phyloP scores from a whole-genome alignment of 345 rosid genomes.

The Toxicodendron radicans region DNA sequence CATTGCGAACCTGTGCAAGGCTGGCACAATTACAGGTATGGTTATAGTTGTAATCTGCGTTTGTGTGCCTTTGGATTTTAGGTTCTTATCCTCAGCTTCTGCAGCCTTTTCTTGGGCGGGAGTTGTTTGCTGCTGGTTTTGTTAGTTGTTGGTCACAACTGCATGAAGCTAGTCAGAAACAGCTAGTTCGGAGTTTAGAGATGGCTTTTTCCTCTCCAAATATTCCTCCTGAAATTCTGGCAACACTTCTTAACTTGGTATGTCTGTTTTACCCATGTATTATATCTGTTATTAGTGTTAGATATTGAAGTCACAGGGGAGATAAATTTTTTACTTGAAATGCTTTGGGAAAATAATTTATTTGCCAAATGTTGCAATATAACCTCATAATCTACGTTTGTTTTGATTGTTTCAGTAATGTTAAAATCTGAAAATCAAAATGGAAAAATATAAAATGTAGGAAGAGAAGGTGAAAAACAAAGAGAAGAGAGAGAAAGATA shows the following conservation, averaged over 20 bases:
- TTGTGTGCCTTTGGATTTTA: slow-evolving; percentile 16
- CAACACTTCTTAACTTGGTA: slow-evolving; percentile 94
- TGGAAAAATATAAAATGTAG: neutral
- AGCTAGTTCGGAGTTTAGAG: slow-evolving; percentile 90
- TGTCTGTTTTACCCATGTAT: slow-evolving; percentile 4
- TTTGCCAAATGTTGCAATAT: neutral
- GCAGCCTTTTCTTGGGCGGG: slow-evolving; percentile 97
- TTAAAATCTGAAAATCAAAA: neutral
- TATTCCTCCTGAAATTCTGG: slow-evolving; percentile 98
- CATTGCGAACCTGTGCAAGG: slow-evolving; percentile 92
- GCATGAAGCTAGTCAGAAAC: slow-evolving; percentile 82
- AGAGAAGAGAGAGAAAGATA: neutral
- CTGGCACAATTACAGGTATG: slow-evolving; percentile 94
- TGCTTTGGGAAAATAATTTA: neutral
- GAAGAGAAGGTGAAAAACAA: neutral
- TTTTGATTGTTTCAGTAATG: neutral
- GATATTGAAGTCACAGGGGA: neutral
- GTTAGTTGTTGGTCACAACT: slow-evolving; percentile 99
- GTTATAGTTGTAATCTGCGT: slow-evolving; percentile 13
- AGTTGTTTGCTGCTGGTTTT: slow-evolving; percentile 98
- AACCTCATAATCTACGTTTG: neutral
- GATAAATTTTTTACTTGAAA: neutral
- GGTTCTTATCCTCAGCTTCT: slow-evolving; percentile 35
- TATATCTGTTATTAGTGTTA: neutral
- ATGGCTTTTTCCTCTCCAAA: slow-evolving; percentile 98